These are phyloP conservation scores for Solidago caesia DNA, from an alignment of 129 eudicot species.

Conservation along the genomic window DNA sequence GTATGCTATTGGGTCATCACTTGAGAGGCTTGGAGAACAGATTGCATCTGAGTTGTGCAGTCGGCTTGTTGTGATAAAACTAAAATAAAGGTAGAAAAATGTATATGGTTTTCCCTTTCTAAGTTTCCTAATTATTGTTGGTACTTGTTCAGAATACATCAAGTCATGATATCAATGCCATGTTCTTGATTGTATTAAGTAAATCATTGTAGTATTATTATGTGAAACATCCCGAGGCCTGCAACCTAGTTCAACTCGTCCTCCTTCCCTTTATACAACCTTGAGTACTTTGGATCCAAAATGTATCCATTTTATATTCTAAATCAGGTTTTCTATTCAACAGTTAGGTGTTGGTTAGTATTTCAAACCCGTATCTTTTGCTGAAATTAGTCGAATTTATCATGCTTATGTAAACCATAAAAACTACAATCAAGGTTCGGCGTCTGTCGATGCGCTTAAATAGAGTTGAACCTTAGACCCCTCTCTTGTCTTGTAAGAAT, in stretches of 20 bases:
- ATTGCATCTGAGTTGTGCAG: conserved; percentile 80
- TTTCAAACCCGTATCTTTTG: background rate
- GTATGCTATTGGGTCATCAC: conserved; percentile 89
- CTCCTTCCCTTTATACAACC: background rate
- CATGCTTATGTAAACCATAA: background rate
- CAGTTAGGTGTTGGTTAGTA: conserved; percentile 1
- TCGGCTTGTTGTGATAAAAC: conserved; percentile 63
- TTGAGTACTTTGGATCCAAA: background rate
- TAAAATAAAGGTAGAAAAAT: conserved; percentile 33
- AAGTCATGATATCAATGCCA: conserved; percentile 31
- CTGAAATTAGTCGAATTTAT: background rate
- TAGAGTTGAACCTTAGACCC: background rate
- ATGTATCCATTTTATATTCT: background rate
- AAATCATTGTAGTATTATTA: conserved; percentile 15
- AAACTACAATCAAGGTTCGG: background rate
- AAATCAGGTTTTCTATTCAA: background rate
- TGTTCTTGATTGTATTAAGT: conserved; percentile 34
- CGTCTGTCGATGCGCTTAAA: background rate
- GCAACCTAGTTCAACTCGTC: conserved; percentile 5
- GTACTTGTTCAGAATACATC: conserved; percentile 23
- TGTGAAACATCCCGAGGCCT: conserved; percentile 21
- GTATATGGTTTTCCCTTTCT: conserved; percentile 47
- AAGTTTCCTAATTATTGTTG: conserved; percentile 18
- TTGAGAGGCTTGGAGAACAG: conserved; percentile 91
- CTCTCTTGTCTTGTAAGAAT: background rate